Percentiles rank a stretch among this genome's conserved stretches.
Evolutionary conservation across 352 stramenopile species (phyloP).

Genomic region (Phytophthora foliorum): DNA sequence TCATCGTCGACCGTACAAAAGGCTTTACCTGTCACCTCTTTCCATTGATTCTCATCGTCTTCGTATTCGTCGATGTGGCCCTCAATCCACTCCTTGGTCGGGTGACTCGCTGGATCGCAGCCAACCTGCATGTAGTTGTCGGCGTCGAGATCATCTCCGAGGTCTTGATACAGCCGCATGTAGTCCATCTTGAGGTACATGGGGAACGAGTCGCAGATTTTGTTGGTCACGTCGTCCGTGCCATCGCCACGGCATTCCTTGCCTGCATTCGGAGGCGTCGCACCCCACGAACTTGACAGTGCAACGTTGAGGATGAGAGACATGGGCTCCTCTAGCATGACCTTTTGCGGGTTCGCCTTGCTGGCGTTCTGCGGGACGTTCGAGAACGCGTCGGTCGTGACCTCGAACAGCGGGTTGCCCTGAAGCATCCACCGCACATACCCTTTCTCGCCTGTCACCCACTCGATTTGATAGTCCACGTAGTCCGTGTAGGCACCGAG

Average conservation of each 20-base stretch:
- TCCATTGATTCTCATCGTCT: conserved; percentile 45
- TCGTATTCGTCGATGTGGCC: conserved; percentile 44
- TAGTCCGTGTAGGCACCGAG: conserved; percentile 68
- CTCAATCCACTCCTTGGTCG: conserved; percentile 47
- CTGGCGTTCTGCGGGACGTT: conserved; percentile 53
- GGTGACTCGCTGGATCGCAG: conserved; percentile 46
- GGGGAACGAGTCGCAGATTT: conserved; percentile 57
- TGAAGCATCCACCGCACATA: conserved; percentile 76
- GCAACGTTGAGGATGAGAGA: conserved; percentile 71
- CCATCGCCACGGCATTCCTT: conserved; percentile 38
- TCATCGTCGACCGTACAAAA: conserved; percentile 59
- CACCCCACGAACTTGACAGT: conserved; percentile 48
- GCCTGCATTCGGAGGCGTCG: conserved; percentile 45
- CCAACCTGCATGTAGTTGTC: conserved; percentile 35
- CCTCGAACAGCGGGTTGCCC: conserved; percentile 65
- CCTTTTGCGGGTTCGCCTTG: conserved; percentile 59
- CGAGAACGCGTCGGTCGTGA: conserved; percentile 55
- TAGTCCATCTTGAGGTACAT: conserved; percentile 86
- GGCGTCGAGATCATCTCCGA: conserved; percentile 1
- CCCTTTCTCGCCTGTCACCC: conserved; percentile 69
- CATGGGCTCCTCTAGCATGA: conserved; percentile 59
- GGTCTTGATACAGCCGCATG: conserved; percentile 85
- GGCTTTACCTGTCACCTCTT: conserved; percentile 50
- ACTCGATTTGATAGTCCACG: conserved; percentile 77
- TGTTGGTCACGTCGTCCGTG: conserved; percentile 34